Conservation (phyloP, 768 basidiomycete genomes). For the Xerocomus spinulosus region DNA sequence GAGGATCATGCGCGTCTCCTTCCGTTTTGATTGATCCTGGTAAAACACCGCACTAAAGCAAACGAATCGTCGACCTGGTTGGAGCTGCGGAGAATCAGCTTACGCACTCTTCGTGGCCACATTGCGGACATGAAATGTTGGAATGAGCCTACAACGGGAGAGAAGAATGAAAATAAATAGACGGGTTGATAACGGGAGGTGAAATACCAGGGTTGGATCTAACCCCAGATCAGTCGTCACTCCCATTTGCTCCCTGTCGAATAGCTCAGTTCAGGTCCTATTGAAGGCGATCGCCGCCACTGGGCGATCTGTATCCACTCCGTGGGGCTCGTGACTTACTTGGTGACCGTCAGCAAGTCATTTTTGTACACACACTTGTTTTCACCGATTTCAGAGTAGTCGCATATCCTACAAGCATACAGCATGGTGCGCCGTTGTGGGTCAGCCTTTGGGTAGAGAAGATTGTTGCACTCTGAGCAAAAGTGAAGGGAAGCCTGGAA, state of each 20-base stretch:
- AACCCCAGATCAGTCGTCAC: slow-evolving; percentile 83
- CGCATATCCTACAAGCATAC: slow-evolving; percentile 88
- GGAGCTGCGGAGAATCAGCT: not conserved
- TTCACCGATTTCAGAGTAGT: slow-evolving; percentile 77
- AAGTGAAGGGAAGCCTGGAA: slow-evolving; percentile 79
- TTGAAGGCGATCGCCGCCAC: slow-evolving; percentile 9
- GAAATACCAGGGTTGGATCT: slow-evolving; percentile 80
- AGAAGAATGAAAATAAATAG: not conserved
- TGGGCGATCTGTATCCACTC: not conserved
- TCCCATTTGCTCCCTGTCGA: slow-evolving; percentile 82
- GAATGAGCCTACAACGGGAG: slow-evolving; percentile 63
- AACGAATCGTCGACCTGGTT: slow-evolving; percentile 4
- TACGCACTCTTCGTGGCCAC: slow-evolving; percentile 79
- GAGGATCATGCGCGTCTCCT: slow-evolving; percentile 91
- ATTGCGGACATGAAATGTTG: slow-evolving; percentile 77
- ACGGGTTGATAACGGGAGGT: not conserved
- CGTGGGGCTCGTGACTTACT: slow-evolving; percentile 46
- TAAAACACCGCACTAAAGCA: slow-evolving; percentile 80
- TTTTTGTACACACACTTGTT: slow-evolving; percentile 92
- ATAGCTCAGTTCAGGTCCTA: slow-evolving; percentile 4
- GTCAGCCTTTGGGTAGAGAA: slow-evolving; percentile 91
- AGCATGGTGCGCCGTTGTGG: slow-evolving; percentile 79
- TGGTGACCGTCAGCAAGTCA: slow-evolving; percentile 88
- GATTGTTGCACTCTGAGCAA: slow-evolving; percentile 93
- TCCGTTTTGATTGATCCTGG: slow-evolving; percentile 96